These are phyloP conservation scores for Scalesia atractyloides DNA, from an alignment of 129 eudicot genomes.

Conservation along the genomic window DNA sequence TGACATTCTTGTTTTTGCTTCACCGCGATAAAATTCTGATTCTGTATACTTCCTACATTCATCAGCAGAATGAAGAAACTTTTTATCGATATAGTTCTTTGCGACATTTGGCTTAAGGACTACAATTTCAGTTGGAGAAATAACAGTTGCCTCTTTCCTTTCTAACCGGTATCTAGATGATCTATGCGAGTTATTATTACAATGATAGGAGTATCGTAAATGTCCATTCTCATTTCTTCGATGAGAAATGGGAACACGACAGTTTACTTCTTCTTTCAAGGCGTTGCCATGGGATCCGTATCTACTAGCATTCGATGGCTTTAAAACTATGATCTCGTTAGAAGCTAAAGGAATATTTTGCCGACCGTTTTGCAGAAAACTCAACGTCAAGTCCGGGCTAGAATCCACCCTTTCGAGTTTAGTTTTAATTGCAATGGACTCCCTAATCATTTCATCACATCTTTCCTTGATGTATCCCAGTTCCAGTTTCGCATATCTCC, in stretches of 20 bases:
- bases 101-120: constrained; percentile 74
- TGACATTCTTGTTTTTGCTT: constrained; percentile 73
- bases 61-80: too few species aligned
- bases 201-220: constrained; percentile 24
- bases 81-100: constrained; percentile 27
- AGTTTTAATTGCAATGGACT: constrained; percentile 50
- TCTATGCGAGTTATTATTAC: constrained; percentile 30
- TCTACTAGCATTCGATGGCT: constrained; percentile 49
- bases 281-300: constrained; percentile 47
- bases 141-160: constrained; percentile 29
- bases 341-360: constrained; percentile 45
- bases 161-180: constrained; percentile 33
- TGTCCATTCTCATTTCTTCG: constrained; percentile 38
- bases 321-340: constrained; percentile 50
- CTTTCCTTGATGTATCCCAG: constrained; percentile 52
- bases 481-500: constrained; percentile 48
- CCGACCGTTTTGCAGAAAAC: constrained; percentile 52
- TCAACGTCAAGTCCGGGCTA: constrained; percentile 55
- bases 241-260: constrained; percentile 35
- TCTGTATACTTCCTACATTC: constrained; percentile 10
- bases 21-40: constrained; percentile 27
- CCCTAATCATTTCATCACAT: constrained; percentile 52
- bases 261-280: constrained; percentile 40
- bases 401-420: constrained; percentile 51
- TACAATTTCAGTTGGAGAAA: constrained; percentile 70